Conservation (phyloP, 2,329 filamentous ascomycete genomes). For the Fusarium secorum region DNA sequence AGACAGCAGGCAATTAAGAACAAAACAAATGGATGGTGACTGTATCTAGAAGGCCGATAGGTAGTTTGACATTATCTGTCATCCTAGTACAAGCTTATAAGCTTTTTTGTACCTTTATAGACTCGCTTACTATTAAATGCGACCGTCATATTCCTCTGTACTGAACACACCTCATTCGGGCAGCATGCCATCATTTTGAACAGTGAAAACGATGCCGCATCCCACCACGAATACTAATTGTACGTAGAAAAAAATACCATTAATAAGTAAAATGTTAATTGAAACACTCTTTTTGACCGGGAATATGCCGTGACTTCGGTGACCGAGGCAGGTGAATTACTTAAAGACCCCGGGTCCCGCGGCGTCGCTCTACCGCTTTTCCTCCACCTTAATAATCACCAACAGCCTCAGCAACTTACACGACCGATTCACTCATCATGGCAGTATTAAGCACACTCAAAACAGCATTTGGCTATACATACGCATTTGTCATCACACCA, state of each 20-base stretch:
- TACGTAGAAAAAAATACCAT: accelerated
- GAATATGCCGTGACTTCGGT: neutral
- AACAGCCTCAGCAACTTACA: neutral
- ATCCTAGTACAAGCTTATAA: accelerated
- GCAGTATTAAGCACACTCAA: neutral
- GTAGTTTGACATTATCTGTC: neutral
- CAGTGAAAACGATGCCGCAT: neutral
- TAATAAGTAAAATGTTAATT: accelerated
- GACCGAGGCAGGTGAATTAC: neutral
- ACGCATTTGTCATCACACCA: constrained; percentile 4
- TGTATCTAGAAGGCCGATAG: neutral
- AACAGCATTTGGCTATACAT: neutral
- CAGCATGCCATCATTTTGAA: accelerated
- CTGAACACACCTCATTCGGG: neutral
- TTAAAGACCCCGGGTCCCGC: neutral
- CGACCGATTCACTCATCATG: neutral
- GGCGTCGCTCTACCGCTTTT: neutral
- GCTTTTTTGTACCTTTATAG: neutral
- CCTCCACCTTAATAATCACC: neutral
- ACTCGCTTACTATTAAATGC: neutral
- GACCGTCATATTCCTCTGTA: too few relatives aligned
- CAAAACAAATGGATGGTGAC: neutral
- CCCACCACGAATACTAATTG: neutral
- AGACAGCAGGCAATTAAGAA: neutral
- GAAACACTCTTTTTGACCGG: neutral